Conservation (phyloP, 2,329 filamentous ascomycete genomes). For the Neofusicoccum ribis region DNA sequence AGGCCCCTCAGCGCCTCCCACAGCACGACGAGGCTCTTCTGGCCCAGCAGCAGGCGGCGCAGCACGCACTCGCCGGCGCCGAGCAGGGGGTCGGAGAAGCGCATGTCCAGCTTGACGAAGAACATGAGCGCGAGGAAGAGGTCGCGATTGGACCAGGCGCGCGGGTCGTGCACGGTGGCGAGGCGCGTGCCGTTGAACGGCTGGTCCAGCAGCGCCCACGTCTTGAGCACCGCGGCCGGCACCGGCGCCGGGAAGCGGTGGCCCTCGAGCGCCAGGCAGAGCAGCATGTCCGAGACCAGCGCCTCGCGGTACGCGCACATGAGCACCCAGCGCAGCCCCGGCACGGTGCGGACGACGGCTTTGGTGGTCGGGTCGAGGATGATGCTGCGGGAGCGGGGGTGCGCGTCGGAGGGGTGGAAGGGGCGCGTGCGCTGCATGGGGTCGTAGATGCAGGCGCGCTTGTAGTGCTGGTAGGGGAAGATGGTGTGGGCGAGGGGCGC, state of each 20-base stretch:
- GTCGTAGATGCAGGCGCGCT: slow-evolving; percentile 58
- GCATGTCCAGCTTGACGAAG: slow-evolving; percentile 71
- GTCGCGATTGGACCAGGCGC: slow-evolving; percentile 60
- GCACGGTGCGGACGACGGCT: slow-evolving; percentile 52
- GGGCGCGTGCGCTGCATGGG: slow-evolving; percentile 51
- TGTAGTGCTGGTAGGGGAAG: slow-evolving; percentile 65
- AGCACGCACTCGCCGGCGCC: slow-evolving; percentile 48
- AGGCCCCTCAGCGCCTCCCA: slow-evolving; percentile 62
- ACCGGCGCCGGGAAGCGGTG: slow-evolving; percentile 42
- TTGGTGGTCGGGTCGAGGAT: background rate
- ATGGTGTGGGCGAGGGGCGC: slow-evolving; percentile 57
- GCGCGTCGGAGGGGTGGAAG: slow-evolving; percentile 16
- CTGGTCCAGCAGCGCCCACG: slow-evolving; percentile 74
- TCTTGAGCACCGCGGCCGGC: slow-evolving; percentile 55
- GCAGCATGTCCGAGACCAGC: slow-evolving; percentile 57
- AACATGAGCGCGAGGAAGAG: slow-evolving; percentile 65
- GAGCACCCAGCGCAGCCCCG: slow-evolving; percentile 66
- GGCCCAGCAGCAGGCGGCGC: slow-evolving; percentile 48
- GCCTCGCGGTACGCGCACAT: slow-evolving; percentile 55
- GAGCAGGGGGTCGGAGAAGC: slow-evolving; percentile 63
- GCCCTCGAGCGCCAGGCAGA: slow-evolving; percentile 63
- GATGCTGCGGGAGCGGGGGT: too few species aligned
- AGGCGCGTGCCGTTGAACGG: slow-evolving; percentile 58
- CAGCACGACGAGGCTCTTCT: slow-evolving; percentile 57
- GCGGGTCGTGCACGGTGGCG: slow-evolving; percentile 53